phyloP scores from a whole-genome alignment of 2,329 filamentous ascomycete genomes.

The Ustulina deusta region DNA sequence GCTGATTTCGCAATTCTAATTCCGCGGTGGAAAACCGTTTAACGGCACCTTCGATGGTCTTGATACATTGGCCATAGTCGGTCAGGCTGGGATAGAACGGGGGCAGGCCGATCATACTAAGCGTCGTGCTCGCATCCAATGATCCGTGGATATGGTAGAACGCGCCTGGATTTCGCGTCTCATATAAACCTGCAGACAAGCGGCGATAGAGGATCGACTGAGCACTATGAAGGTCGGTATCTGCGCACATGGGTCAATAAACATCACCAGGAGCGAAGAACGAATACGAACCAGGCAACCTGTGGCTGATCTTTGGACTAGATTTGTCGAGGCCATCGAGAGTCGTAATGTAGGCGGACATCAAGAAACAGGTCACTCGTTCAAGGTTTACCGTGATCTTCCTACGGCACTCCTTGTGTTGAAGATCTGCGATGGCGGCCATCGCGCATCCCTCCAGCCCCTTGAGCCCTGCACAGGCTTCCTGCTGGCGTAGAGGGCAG shows the following conservation, averaged over 20 bases:
- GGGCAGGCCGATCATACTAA: slow-evolving; percentile 77
- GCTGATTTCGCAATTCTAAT: slow-evolving; percentile 68
- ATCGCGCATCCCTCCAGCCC: slow-evolving; percentile 70
- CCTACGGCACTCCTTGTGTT: slow-evolving; percentile 57
- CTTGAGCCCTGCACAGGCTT: slow-evolving; percentile 62
- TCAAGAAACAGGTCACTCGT: slow-evolving; percentile 66
- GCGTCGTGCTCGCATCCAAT: slow-evolving; percentile 75
- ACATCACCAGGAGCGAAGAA: slow-evolving; percentile 52
- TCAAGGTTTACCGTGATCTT: slow-evolving; percentile 65
- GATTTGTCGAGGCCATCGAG: slow-evolving; percentile 64
- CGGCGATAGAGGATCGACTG: slow-evolving; percentile 79
- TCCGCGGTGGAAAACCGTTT: slow-evolving; percentile 65
- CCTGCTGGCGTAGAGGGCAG: slow-evolving; percentile 57
- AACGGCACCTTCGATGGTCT: slow-evolving; percentile 70
- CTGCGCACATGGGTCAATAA: slow-evolving; percentile 55
- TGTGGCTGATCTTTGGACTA: slow-evolving; percentile 60
- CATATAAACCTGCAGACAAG: slow-evolving; percentile 78
- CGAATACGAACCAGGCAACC: slow-evolving; percentile 48
- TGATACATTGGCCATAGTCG: slow-evolving; percentile 69
- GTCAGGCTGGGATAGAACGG: slow-evolving; percentile 70
- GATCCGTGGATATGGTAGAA: slow-evolving; percentile 84
- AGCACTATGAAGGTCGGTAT: slow-evolving; percentile 77
- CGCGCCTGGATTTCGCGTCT: slow-evolving; percentile 72
- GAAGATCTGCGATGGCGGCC: slow-evolving; percentile 68
- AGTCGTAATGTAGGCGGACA: slow-evolving; percentile 69